Base-by-base conservation (phyloP, 2,329 filamentous ascomycete genomes). In the Ambrosiella cleistominuta region DNA sequence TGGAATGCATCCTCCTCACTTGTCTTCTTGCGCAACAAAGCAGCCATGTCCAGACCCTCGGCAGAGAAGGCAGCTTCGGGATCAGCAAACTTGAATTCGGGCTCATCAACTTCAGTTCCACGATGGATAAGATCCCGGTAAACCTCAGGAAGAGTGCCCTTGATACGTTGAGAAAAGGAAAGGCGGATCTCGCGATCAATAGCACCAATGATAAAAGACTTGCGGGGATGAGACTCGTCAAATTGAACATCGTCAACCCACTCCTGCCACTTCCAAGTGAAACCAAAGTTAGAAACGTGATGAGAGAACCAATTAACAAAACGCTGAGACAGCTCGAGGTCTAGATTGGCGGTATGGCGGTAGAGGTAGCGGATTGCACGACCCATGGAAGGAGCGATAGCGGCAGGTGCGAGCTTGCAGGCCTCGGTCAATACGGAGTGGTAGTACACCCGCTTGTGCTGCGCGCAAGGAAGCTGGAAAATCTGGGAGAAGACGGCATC, bases 181-280 rank as follows among this genome's bases (percentile, higher is more conserved):
- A 98, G 75, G 4, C 93, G 85, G 63, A 98, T 95, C 72, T 98
- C 93, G 73, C 97, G 97, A 67, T 98, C 93, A 60, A 98, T 72
- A 2, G 88, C 85, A 17, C 89, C 91, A 57, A 83, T 76, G 63
- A 98, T 93, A 70, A 98, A 96, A 38, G 91, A 88, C 71, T 96
- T 96, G 72, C 84, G 86, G 1, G 93, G 90, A 67, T 95, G 82
- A 39, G 93, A 72, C 61, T 84, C 75, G 0, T 87, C 79, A 35
- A 94, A 77, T 49, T 81, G 77, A 13, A 95, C 82, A 67, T 97
- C 89, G 13, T 90, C 88, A 53, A 86, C 78, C 93, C 93, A 98
- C 72, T 98, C 93, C 13, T 86, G 84, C 93, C 93, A 98, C 71
- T 97, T 97, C 93, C 93, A 98, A 8, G 93, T 93, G 68, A 97